Evolutionary conservation across 257 asterid genomes (phyloP), one percentile per base, ranked within the genome.

Genomic region (Oldenlandia corymbosa): DNA sequence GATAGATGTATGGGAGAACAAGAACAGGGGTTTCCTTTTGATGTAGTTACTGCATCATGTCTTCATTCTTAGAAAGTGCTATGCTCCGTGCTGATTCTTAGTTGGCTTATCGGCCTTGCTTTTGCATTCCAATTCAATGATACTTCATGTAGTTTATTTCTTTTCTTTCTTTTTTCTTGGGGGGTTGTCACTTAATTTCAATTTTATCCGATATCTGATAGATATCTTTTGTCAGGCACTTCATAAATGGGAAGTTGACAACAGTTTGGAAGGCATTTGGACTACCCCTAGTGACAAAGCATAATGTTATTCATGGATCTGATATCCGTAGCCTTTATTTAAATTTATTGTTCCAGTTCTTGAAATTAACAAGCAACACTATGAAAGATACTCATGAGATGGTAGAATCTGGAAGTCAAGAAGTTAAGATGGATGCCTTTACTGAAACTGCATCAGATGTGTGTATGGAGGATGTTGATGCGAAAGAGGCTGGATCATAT

Each of bases 221-320:
- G 39, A 59, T 23, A 20, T 70, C 26, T 63, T 49, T 70, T 61
- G 32, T n/a, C 96, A 89, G 97, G 76, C 83, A 79, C 72, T 55
- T 41, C 32, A 21, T 60, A 56, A n/a, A 31, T 41, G 90, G 94
- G 74, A 80, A 74, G 76, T 72, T 53, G 60, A 68, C 74, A 51
- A 69, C 82, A 54, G 73, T 58, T 56, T 77, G 87, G 95, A 85
- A 77, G 80, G 58, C 88, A 66, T 85, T 87, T 60, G 96, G 99
- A 64, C 56, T 89, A 72, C 99, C 97, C 53, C 72, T 93, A 31
- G 80, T 88, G 43, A 76, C 84, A 37, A 78, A 77, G 55, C 42
- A 75, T 70, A 74, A 69, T 75, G 76, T 87, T 75, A 62, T 77
- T 48, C 78, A 72, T 36, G 97, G 94, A 75, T 81, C 78, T 65